Base-by-base conservation (phyloP, 495 filamentous ascomycete species). In the Daldinia decipiens region DNA sequence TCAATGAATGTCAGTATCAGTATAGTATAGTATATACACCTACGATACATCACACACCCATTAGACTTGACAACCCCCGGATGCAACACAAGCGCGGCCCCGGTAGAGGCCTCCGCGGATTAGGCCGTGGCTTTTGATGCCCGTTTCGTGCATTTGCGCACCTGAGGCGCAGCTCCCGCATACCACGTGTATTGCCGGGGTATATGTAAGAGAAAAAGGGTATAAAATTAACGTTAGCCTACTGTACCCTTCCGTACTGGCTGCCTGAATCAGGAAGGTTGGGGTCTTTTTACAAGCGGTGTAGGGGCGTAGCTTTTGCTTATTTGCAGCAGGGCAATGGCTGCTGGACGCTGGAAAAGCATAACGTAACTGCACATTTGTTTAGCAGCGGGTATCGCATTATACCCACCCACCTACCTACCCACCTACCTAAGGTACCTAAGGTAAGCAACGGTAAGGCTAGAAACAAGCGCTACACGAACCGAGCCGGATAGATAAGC, bases 151-250 rank as follows among this genome's bases (percentile, higher is more conserved):
- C 43, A 57, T 45, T 47, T 9, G 57, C 36, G n/a, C 24, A 56
- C 52, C 21, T 59, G 59, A 71, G 68, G 68, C 68, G 68, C 63
- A 71, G 68, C 59, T 53, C 59, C 59, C 59, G 47, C 60, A 27
- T 67, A 53, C 69, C 69, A 72, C 69, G 69, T 72, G 69, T 72
- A 52, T 53, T 54, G 32, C 58, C 12, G 15, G 68, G 68, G 63
- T 71, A 31, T 31, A 34, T 24, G 21, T 24, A 1, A 24, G 21
- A 40, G 15, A 19, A 58, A 59, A 21, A 36, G 13, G 7, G 54
- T 32, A 32, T 2, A 32, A 9, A 32, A 32, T 32, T 32, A 32
- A 32, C 29, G 29, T 32, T 34, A 45, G 40, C 40, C 40, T 45
- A 45, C n/a, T n/a, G n/a, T n/a, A n/a, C 43, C 17, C 43, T 19